Evolutionary conservation across 73 alveolate species (phyloP), one percentile per base, ranked within the genome.

Genomic region (Paraurostyla sp.): DNA sequence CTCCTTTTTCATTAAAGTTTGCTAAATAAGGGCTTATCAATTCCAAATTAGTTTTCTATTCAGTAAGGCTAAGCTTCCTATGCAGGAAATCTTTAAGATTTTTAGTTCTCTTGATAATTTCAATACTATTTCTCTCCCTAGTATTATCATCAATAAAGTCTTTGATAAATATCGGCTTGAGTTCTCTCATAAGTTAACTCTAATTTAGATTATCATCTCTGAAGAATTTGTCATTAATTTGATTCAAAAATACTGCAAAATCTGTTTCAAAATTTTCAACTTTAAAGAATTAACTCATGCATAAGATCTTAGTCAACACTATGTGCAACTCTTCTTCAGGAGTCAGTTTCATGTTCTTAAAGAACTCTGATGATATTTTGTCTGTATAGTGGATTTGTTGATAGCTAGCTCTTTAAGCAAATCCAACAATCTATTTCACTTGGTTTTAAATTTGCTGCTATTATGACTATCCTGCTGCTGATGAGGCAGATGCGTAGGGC

Each of bases 31-130:
- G 85, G 25, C 89, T 48, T 0, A 69, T 15, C 11, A 35, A 78
- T 57, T 87, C 89, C 11, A 87, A 45, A 29, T 75, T 40, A 40
- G 93, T 87, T 23, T 51, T 36, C 23, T 41, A 33, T 38, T 27
- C 80, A 11, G 86, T 59, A 22, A 87, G 89, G n/a, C 68, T 43
- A 16, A 87, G 49, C 40, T 50, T 49, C 27, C 71, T 73, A 33
- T 87, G 87, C 41, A 87, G 71, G 80, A 49, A 87, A 52, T 87
- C 93, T 49, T 87, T 87, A 52, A 81, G 68, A 41, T 87, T 87
- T 76, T 87, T 87, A 0, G 76, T 46, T 36, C 86, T 51, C 57
- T 62, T 63, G 23, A 87, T 73, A 4, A 75, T 20, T 29, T 48
- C 48, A 0, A 45, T 49, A 3, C 49, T 54, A 1, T 49, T 48